Conservation (phyloP, 1,284 basidiomycete species). For the Fomitopsis pinicola region DNA sequence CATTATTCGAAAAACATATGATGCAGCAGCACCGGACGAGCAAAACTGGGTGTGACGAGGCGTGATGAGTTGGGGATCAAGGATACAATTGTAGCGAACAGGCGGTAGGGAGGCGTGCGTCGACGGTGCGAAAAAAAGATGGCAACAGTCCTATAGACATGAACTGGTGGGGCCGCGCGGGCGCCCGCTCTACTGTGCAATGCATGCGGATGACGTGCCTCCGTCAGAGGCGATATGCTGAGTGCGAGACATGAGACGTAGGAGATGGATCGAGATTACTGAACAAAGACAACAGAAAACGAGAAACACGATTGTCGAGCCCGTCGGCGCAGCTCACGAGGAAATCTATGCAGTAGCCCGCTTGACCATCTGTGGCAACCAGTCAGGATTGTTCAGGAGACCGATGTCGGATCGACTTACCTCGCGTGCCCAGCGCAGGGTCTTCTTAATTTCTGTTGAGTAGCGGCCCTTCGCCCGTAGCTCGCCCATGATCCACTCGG, state of each 20-base stretch:
- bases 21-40: constrained; percentile 9
- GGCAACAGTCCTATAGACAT: constrained; percentile 11
- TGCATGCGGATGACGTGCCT: constrained; percentile 9
- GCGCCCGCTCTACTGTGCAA: constrained; percentile 10
- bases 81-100: constrained; percentile 6
- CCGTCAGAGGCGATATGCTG: constrained; percentile 10
- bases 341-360: constrained; percentile 53
- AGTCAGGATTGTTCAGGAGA: constrained; percentile 4
- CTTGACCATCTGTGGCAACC: constrained; percentile 56
- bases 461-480: constrained; percentile 70
- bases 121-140: constrained; percentile 2
- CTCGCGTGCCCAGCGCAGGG: constrained; percentile 80
- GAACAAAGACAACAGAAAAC: constrained; percentile 1
- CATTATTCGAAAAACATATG: constrained; percentile 7
- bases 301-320: neutral
- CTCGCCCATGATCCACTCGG: constrained; percentile 80
- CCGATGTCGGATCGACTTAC: constrained; percentile 35
- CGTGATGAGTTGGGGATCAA: constrained; percentile 1
- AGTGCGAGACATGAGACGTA: constrained; percentile 3
- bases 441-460: constrained; percentile 71
- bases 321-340: neutral
- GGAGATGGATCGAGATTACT: constrained; percentile 3
- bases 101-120: neutral
- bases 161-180: neutral
- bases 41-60: neutral